Conservation (phyloP, 345 rosid species). For the Pseudoturritis turrita region DNA sequence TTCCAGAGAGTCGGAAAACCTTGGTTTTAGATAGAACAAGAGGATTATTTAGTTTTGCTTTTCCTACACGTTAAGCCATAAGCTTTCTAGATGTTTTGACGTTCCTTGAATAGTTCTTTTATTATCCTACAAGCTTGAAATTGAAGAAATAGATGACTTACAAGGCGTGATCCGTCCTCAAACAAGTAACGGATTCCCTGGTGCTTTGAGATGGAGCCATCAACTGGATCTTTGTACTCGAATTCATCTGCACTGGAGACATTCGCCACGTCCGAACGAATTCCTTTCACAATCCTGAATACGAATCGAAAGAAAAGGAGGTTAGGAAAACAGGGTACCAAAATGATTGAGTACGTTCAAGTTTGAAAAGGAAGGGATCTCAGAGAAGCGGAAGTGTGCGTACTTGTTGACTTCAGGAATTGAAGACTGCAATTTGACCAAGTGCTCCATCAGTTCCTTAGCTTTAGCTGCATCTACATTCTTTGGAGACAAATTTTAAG, state of each 20-base stretch:
- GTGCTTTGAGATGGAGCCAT: conserved; percentile 90
- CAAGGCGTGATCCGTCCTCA: conserved; percentile 93
- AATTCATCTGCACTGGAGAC: conserved; percentile 84
- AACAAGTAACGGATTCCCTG: conserved; percentile 95
- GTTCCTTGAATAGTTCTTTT: background rate
- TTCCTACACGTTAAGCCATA: background rate
- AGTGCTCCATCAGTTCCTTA: conserved; percentile 79
- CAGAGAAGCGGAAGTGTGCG: conserved; percentile 16
- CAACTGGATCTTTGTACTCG: conserved; percentile 97
- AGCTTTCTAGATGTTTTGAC: background rate
- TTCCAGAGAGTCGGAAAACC: conserved; percentile 98
- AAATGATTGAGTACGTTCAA: background rate
- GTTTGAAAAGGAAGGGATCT: background rate
- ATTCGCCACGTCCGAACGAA: conserved; percentile 62
- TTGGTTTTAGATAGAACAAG: conserved; percentile 5
- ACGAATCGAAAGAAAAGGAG: background rate
- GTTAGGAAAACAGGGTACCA: background rate
- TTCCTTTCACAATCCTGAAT: conserved; percentile 65
- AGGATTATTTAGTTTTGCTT: background rate
- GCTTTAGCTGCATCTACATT: conserved; percentile 95
- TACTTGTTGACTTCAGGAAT: conserved; percentile 79
- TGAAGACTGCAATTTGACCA: conserved; percentile 78
- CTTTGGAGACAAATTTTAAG: conserved; percentile 40
- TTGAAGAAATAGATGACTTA: conserved; percentile 31
- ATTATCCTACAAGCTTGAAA: background rate